These are phyloP conservation scores for Botrytis elliptica DNA, from an alignment of 2,329 filamentous ascomycete genomes.

Conservation along the genomic window DNA sequence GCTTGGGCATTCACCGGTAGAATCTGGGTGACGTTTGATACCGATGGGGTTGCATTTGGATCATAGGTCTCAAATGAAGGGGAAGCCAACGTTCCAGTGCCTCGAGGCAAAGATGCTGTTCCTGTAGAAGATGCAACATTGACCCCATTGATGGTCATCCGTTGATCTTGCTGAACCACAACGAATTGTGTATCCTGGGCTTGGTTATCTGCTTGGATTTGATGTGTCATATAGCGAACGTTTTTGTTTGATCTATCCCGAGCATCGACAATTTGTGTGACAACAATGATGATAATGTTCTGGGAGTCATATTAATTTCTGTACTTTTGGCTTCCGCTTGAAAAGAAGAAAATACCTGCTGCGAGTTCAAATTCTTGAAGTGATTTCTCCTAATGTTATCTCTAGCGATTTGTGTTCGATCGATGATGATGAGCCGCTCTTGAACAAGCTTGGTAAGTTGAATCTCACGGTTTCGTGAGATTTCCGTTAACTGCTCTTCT, in stretches of 20 bases:
- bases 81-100: not conserved
- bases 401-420: constrained; percentile 24
- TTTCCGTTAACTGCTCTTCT: constrained; percentile 23
- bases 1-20: constrained; percentile 26
- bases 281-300: constrained; percentile 37
- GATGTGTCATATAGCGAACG: constrained; percentile 33
- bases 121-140: not conserved
- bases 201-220: constrained; percentile 31
- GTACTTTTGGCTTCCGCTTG: not conserved
- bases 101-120: constrained; percentile 12
- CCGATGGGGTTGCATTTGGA: constrained; percentile 19
- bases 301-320: constrained; percentile 26
- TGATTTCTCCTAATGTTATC: constrained; percentile 38
- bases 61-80: constrained; percentile 18
- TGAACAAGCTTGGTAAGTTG: constrained; percentile 26
- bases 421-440: constrained; percentile 23
- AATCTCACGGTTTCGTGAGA: constrained; percentile 25
- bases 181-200: constrained; percentile 23
- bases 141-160: constrained; percentile 23
- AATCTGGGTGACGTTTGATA: constrained; percentile 25
- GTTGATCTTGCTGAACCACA: constrained; percentile 28
- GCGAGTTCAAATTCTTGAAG: constrained; percentile 32
- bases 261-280: constrained; percentile 34
- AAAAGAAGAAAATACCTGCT: constrained; percentile 30
- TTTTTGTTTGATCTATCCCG: constrained; percentile 28